Evolutionary conservation across 1,284 basidiomycete species (phyloP), one percentile per base, ranked within the genome.

Genomic region (Tylopilus sp.): DNA sequence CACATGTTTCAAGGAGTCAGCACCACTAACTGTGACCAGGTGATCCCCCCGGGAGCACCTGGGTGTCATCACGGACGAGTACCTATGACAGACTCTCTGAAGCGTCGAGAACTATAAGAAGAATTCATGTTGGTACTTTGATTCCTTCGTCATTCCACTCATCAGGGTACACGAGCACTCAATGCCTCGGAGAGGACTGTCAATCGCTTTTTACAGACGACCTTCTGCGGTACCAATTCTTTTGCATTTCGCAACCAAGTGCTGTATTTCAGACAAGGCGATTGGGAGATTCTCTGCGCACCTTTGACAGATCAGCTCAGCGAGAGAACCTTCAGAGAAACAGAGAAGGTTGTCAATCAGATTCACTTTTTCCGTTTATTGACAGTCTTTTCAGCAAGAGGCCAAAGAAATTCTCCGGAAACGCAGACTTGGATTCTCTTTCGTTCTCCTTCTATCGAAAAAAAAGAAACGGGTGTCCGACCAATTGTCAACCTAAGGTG

Each of bases 391-490:
- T 33, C 13, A 92, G 87, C 56, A 62, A 26, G 82, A 91, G 53
- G 84, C 81, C 0, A 71, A 76, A 44, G 81, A 82, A 53, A 74
- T 89, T 28, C 66, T 89, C 12, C 75, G 79, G 25, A 81, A 84
- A 54, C 78, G 89, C 4, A 82, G 71, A 54, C 74, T 95, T 2
- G 90, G 90, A 0, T 91, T 86, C 62, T 92, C 92, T 0, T 89
- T 89, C 53, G 85, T 98, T 7, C 81, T 97, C 2, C 74, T 99
- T 1, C 72, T 98, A 23, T 97, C 96, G 0, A 99, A 99, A 67
- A 93, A 95, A 99, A 99, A 67, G 93, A 95, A 48, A 90, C 81
- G 4, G 95, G 96, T 0, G 92, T 98, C 4, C 78, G 97, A 28
- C 95, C 95, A 0, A 97, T 99, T 52, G 90, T 97, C 30, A 99